Percentiles rank a stretch among this genome's conserved stretches.
phyloP scores from a whole-genome alignment of 73 alveolate species.

The Paraurostyla sp. region DNA sequence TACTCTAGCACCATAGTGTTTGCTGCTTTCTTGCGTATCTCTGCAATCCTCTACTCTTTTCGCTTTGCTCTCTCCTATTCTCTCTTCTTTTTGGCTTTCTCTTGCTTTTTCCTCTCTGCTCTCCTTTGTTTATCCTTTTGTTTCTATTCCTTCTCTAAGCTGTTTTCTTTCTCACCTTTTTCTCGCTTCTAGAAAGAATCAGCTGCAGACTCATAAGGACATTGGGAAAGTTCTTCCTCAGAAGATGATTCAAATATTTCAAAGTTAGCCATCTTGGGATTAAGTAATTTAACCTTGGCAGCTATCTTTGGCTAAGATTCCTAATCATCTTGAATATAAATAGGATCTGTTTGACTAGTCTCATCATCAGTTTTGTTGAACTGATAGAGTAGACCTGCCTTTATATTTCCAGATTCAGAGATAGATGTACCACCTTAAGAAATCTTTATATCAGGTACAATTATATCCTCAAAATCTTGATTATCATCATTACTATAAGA shows the following conservation, averaged over 20 bases:
- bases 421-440: background rate
- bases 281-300: background rate
- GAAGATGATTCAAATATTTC: constrained; percentile 60
- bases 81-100: constrained; percentile 37
- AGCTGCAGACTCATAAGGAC: constrained; percentile 62
- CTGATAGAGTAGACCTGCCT: too few species aligned
- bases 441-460: constrained; percentile 3
- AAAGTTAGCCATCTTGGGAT: constrained; percentile 22
- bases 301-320: background rate
- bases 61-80: constrained; percentile 1
- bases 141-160: constrained; percentile 27
- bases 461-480: background rate
- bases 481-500: constrained; percentile 24
- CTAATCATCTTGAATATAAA: background rate
- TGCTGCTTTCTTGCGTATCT: background rate
- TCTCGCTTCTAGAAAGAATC: constrained; percentile 42
- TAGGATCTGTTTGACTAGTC: background rate
- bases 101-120: constrained; percentile 33
- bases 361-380: too few species aligned
- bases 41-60: background rate
- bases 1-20: background rate
- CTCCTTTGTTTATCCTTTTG: constrained; percentile 35
- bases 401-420: background rate
- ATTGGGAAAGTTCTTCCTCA: constrained; percentile 40
- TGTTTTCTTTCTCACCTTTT: constrained; percentile 4